A percentile compares a stretch with the other conserved stretches of the same genome.
Evolutionary conservation across 225 moss, liverwort and hornwort genomes (phyloP).

Genomic region (Thuidium tamariscinum): DNA sequence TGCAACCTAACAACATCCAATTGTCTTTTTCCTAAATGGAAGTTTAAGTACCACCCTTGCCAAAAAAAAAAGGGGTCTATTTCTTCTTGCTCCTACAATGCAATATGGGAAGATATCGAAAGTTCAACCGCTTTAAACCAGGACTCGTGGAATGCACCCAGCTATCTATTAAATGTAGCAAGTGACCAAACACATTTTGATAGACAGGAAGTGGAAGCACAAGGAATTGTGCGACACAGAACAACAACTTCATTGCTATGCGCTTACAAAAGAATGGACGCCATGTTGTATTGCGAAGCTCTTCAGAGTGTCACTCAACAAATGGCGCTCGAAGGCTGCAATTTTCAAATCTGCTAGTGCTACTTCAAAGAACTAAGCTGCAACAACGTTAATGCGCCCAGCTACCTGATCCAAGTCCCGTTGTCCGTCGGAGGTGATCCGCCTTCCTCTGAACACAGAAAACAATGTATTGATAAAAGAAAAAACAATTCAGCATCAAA

Average conservation of each 20-base stretch:
- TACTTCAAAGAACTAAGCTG: conserved; percentile 16
- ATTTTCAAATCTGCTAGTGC: not conserved
- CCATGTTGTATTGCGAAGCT: not conserved
- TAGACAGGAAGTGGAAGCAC: not conserved
- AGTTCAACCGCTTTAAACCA: not conserved
- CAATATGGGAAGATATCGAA: not conserved
- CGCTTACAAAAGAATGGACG: not conserved
- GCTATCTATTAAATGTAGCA: not conserved
- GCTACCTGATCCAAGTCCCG: conserved; percentile 75
- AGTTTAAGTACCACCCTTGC: not conserved
- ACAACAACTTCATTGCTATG: not conserved
- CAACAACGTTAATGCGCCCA: conserved; percentile 54
- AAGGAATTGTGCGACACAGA: not conserved
- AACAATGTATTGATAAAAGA: not conserved
- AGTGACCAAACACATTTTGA: not conserved
- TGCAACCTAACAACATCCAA: not conserved
- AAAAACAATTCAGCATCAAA: not conserved
- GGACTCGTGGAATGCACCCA: not conserved
- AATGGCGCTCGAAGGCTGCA: conserved; percentile 1
- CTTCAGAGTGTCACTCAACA: conserved; percentile 1
- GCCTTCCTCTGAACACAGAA: conserved; percentile 33
- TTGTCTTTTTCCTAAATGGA: not conserved
- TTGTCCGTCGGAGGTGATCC: conserved; percentile 66
- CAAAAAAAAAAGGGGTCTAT: not conserved
- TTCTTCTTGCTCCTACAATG: not conserved